Conservation (phyloP, 106 monocot genomes). For the Dioscorea alata region DNA sequence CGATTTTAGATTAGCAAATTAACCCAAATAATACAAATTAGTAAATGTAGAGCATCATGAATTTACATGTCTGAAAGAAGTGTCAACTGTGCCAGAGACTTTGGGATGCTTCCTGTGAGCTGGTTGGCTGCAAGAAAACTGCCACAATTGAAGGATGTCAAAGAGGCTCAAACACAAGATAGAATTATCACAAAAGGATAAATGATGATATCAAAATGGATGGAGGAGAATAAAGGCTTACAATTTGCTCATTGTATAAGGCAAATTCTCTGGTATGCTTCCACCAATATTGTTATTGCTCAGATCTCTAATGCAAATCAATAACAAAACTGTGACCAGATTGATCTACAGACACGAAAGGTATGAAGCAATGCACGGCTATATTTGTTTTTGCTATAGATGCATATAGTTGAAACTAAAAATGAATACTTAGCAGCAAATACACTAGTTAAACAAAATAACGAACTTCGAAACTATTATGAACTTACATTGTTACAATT, state of each 20-base stretch:
- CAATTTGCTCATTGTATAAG: conserved; percentile 65
- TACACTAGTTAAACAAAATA: too few relatives aligned
- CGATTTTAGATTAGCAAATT: background rate
- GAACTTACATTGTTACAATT: conserved; percentile 71
- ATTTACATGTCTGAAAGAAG: conserved; percentile 79
- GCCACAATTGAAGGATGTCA: conserved; percentile 12
- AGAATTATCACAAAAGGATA: background rate
- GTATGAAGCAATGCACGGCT: too few relatives aligned
- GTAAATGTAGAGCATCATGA: background rate
- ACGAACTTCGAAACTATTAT: background rate
- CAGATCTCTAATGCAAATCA: conserved; percentile 55
- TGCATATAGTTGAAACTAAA: too few relatives aligned
- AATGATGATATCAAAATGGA: background rate
- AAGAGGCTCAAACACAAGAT: background rate
- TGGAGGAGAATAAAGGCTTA: conserved; percentile 32
- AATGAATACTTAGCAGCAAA: too few relatives aligned
- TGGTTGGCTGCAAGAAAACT: conserved; percentile 97
- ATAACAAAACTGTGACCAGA: background rate
- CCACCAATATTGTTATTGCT: conserved; percentile 99
- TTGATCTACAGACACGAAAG: too few relatives aligned
- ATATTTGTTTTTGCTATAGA: too few relatives aligned
- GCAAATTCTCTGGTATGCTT: conserved; percentile 81
- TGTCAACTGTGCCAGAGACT: conserved; percentile 52
- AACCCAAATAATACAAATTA: background rate
- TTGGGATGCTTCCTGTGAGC: conserved; percentile 81